Conservation (phyloP, 371 early-diverging fungal species). For the Funneliformis caledonium region DNA sequence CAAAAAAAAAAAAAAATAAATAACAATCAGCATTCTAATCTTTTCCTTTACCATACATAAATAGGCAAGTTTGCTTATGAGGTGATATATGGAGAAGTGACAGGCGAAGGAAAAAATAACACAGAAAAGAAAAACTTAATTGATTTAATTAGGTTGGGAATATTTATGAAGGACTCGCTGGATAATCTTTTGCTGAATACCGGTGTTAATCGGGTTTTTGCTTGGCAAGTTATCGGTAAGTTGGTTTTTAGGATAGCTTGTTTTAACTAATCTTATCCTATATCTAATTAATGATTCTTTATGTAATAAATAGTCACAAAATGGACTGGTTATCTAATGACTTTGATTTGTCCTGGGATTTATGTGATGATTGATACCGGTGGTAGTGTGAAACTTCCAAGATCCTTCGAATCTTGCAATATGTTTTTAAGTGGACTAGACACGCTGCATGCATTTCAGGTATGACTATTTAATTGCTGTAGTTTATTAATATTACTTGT, state of each 20-base stretch:
- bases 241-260: background rate
- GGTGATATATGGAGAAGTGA: conserved; percentile 32
- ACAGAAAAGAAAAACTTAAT: conserved; percentile 29
- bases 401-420: conserved; percentile 18
- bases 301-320: conserved; percentile 9
- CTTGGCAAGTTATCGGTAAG: conserved; percentile 39
- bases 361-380: conserved; percentile 17
- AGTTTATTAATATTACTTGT: no score
- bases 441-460: conserved; percentile 6
- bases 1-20: background rate
- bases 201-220: conserved; percentile 23
- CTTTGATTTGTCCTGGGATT: background rate
- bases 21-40: background rate
- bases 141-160: conserved; percentile 29
- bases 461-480: no score
- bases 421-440: conserved; percentile 26
- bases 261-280: conserved; percentile 21
- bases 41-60: background rate
- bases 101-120: conserved; percentile 35
- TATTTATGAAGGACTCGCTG: conserved; percentile 37
- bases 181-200: conserved; percentile 25
- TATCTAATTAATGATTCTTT: background rate
- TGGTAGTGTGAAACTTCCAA: conserved; percentile 21
- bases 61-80: conserved; percentile 31
- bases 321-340: conserved; percentile 16